A percentile compares a stretch with the other conserved stretches of the same genome.
These are phyloP conservation scores for Colletotrichum kahawae DNA, from an alignment of 2,329 filamentous ascomycete species.

Conservation along the genomic window DNA sequence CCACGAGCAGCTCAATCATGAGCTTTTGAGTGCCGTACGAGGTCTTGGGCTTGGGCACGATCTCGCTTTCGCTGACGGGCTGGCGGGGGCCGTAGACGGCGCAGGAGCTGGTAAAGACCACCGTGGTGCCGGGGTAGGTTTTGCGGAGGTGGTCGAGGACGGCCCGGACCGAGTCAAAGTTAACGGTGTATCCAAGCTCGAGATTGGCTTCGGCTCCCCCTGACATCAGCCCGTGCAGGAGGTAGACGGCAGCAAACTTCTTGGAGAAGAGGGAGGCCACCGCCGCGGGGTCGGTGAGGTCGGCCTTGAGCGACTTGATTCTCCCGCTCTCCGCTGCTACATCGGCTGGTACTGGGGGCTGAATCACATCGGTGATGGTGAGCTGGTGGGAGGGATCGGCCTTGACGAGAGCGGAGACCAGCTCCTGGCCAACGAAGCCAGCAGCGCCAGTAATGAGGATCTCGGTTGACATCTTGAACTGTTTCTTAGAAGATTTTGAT, in stretches of 20 bases:
- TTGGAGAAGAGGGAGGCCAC: constrained; percentile 33
- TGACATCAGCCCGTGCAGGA: constrained; percentile 71
- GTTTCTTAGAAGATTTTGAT: neutral
- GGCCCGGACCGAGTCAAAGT: constrained; percentile 60
- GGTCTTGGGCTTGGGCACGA: constrained; percentile 57
- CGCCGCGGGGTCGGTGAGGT: constrained; percentile 37
- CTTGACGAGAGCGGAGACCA: constrained; percentile 60
- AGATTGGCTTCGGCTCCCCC: constrained; percentile 65
- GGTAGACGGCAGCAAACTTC: constrained; percentile 53
- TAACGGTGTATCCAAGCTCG: constrained; percentile 59
- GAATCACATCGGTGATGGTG: constrained; percentile 61
- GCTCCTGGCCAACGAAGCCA: constrained; percentile 69
- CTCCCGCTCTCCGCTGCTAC: constrained; percentile 26
- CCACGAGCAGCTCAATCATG: constrained; percentile 63
- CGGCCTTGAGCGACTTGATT: constrained; percentile 29
- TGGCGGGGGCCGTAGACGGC: constrained; percentile 60
- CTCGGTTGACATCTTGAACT: constrained; percentile 24
- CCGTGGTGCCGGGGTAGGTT: constrained; percentile 51
- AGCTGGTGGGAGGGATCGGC: constrained; percentile 43
- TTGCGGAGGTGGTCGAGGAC: constrained; percentile 58
- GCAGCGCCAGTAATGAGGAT: constrained; percentile 69
- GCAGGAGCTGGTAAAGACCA: constrained; percentile 64
- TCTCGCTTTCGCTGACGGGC: constrained; percentile 43
- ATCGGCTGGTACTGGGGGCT: constrained; percentile 54
- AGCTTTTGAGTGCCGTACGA: constrained; percentile 68